phyloP scores from a whole-genome alignment of 208 protist genomes.

The Lotmaria passim region DNA sequence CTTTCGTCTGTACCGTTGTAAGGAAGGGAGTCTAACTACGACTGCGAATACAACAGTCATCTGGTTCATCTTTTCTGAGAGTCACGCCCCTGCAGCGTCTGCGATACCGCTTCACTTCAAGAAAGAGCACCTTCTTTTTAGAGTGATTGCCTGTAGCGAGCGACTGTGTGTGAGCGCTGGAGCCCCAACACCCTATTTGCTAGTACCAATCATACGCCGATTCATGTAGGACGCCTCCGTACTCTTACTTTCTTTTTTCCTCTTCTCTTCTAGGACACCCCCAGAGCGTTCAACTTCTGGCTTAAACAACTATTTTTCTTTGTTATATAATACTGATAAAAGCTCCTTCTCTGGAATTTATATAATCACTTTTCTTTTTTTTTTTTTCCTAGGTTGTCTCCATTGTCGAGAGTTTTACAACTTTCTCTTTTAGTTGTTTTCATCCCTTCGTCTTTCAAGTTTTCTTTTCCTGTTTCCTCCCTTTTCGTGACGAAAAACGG shows the following conservation, averaged over 20 bases:
- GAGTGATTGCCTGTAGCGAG: background rate
- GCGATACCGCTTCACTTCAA: conserved; percentile 4
- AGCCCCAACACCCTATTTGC: too few relatives aligned
- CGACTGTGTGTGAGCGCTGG: background rate
- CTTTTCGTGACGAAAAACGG: too few relatives aligned
- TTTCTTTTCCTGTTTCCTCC: too few relatives aligned
- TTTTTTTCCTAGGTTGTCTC: too few relatives aligned
- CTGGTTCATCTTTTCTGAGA: background rate
- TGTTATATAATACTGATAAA: too few relatives aligned
- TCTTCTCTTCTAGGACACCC: conserved; percentile 2
- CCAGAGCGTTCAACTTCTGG: background rate
- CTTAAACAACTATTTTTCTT: conserved; percentile 20
- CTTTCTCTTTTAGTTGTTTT: too few relatives aligned
- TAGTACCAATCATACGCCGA: too few relatives aligned
- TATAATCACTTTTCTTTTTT: conserved; percentile 16
- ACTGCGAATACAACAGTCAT: too few relatives aligned
- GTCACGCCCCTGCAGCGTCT: background rate
- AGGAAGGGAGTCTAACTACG: background rate
- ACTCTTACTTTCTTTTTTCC: conserved; percentile 13
- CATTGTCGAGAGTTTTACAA: too few relatives aligned
- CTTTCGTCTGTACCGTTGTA: background rate
- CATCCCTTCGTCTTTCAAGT: too few relatives aligned
- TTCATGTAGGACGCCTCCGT: background rate
- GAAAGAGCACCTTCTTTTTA: background rate
- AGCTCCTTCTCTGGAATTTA: too few relatives aligned